phyloP scores from a whole-genome alignment of 257 asterid genomes.

The Solanum chaucha region DNA sequence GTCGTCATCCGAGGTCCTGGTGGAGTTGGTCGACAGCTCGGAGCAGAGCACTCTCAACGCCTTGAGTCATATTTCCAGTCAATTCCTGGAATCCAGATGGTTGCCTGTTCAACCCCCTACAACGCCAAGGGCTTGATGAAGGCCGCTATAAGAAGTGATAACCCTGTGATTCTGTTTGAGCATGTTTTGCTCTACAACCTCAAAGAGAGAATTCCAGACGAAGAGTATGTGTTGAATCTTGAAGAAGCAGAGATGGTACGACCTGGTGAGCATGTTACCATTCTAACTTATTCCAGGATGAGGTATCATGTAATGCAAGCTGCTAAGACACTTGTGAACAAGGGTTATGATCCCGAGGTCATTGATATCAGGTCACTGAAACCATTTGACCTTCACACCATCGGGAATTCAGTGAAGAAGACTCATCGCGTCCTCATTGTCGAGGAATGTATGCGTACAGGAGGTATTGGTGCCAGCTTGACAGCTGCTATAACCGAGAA shows the following conservation, averaged over 20 bases:
- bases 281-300: slow-evolving; percentile 78
- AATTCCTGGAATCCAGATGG: slow-evolving; percentile 81
- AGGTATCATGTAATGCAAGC: slow-evolving; percentile 94
- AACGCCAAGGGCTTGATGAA: slow-evolving; percentile 82
- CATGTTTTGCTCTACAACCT: slow-evolving; percentile 76
- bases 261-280: slow-evolving; percentile 68
- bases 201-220: slow-evolving; percentile 77
- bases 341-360: slow-evolving; percentile 76
- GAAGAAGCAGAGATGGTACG: slow-evolving; percentile 92
- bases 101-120: slow-evolving; percentile 77
- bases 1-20: slow-evolving; percentile 86
- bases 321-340: slow-evolving; percentile 61
- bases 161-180: slow-evolving; percentile 75
- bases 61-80: slow-evolving; percentile 82
- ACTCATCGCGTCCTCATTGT: slow-evolving; percentile 71
- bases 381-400: slow-evolving; percentile 67
- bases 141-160: slow-evolving; percentile 73
- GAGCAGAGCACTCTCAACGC: slow-evolving; percentile 87
- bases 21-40: slow-evolving; percentile 92
- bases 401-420: slow-evolving; percentile 75
- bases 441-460: slow-evolving; percentile 91
- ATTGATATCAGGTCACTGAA: slow-evolving; percentile 81
- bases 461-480: slow-evolving; percentile 83
- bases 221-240: slow-evolving; percentile 49
- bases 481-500: slow-evolving; percentile 66